Conservation (phyloP, 177 flowering plant species). For the Vitis hybrid region DNA sequence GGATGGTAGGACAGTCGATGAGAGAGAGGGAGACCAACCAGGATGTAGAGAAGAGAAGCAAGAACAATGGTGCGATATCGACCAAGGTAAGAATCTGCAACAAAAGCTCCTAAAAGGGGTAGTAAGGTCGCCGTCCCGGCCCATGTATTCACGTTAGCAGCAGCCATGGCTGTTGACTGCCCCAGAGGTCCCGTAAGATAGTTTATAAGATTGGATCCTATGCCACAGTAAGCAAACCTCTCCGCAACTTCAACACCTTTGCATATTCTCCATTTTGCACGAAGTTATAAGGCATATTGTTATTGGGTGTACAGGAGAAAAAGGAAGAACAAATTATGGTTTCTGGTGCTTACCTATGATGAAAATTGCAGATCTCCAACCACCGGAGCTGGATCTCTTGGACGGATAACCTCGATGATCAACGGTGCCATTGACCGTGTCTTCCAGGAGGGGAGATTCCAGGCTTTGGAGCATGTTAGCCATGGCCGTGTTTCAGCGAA, state of each 20-base stretch:
- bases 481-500: too few relatives aligned
- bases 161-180: neutral
- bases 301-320: too few relatives aligned
- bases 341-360: too few relatives aligned
- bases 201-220: too few relatives aligned
- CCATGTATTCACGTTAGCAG: neutral
- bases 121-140: neutral
- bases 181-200: neutral
- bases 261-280: neutral
- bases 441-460: too few relatives aligned
- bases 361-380: too few relatives aligned
- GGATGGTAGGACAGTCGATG: too few relatives aligned
- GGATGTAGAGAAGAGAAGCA: neutral
- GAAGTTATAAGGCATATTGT: neutral
- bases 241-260: neutral
- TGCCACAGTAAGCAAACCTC: neutral
- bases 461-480: too few relatives aligned
- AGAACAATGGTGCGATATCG: neutral
- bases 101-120: neutral
- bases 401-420: too few relatives aligned
- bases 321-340: too few relatives aligned
- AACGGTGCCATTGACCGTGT: too few relatives aligned
- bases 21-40: neutral
- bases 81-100: neutral
- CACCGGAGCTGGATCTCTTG: too few relatives aligned